phyloP scores from a whole-genome alignment of 129 eudicot genomes.

The Cynara cardunculus region DNA sequence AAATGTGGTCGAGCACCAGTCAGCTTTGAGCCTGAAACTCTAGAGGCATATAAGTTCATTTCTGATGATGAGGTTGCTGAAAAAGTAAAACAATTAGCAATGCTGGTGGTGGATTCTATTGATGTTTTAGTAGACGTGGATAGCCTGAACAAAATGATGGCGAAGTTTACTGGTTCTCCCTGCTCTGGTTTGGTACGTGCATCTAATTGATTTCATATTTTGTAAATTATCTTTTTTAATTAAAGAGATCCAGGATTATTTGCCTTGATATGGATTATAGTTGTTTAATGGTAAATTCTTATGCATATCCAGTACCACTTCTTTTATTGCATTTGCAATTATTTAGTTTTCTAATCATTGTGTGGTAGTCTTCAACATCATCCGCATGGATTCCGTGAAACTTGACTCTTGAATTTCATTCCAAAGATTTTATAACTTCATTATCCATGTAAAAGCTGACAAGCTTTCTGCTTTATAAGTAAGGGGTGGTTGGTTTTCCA shows the following conservation, averaged over 20 bases:
- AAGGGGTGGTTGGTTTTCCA: too few species aligned
- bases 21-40: slow-evolving; percentile 54
- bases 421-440: not conserved
- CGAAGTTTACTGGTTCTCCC: slow-evolving; percentile 39
- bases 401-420: not conserved
- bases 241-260: not conserved
- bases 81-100: slow-evolving; percentile 43
- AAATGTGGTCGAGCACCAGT: slow-evolving; percentile 25
- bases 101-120: slow-evolving; percentile 36
- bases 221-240: not conserved
- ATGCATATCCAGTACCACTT: not conserved
- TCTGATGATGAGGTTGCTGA: slow-evolving; percentile 65
- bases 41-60: slow-evolving; percentile 20
- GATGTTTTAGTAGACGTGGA: slow-evolving; percentile 36
- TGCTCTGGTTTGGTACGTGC: slow-evolving; percentile 55
- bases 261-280: not conserved
- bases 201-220: not conserved
- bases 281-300: not conserved
- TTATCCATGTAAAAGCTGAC: not conserved
- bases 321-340: not conserved
- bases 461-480: not conserved
- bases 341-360: not conserved
- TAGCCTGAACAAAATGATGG: slow-evolving; percentile 38
- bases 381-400: not conserved
- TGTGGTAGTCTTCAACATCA: not conserved